These are phyloP conservation scores for Conoideocrella luteorostrata DNA, from an alignment of 2,329 filamentous ascomycete genomes.

Conservation along the genomic window DNA sequence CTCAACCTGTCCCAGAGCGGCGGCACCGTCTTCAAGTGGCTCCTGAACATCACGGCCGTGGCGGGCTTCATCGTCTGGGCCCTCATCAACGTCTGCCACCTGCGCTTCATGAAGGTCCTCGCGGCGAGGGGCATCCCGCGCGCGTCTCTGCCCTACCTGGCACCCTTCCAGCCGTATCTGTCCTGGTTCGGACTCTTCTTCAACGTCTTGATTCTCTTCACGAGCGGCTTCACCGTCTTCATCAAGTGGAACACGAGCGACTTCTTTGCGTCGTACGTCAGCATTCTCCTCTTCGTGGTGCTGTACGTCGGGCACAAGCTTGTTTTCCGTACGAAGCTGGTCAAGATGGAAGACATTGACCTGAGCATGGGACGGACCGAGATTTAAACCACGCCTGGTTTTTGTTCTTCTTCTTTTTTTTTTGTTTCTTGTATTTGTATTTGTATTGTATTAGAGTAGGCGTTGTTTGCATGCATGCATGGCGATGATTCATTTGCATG, in stretches of 20 bases:
- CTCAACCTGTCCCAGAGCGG: slow-evolving; percentile 57
- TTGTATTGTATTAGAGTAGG: neutral
- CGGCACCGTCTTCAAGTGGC: slow-evolving; percentile 62
- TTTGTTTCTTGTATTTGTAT: slow-evolving; percentile 1
- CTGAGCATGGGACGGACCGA: slow-evolving; percentile 15
- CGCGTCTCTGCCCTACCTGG: slow-evolving; percentile 51
- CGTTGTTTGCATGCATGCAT: slow-evolving; percentile 5
- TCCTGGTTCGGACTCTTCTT: slow-evolving; percentile 62
- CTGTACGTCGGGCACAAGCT: slow-evolving; percentile 57
- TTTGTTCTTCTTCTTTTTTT: neutral
- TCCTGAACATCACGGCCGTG: slow-evolving; percentile 63
- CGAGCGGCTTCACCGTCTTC: slow-evolving; percentile 64
- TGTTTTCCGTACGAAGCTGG: slow-evolving; percentile 31
- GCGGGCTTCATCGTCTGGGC: slow-evolving; percentile 67
- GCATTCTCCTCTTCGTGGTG: slow-evolving; percentile 55
- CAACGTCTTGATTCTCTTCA: slow-evolving; percentile 57
- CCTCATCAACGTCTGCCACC: slow-evolving; percentile 57
- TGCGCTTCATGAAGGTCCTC: slow-evolving; percentile 59
- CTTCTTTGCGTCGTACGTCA: slow-evolving; percentile 61
- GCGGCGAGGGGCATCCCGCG: slow-evolving; percentile 50
- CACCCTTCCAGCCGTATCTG: slow-evolving; percentile 56
- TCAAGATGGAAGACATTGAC: slow-evolving; percentile 31
- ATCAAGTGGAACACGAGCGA: slow-evolving; percentile 53
- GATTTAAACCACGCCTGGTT: slow-evolving; percentile 4
- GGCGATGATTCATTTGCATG: slow-evolving; percentile 1